Evolutionary conservation across 352 stramenopile genomes (phyloP), one percentile per base, ranked within the genome.

Genomic region (Globisporangium recalcitrans): DNA sequence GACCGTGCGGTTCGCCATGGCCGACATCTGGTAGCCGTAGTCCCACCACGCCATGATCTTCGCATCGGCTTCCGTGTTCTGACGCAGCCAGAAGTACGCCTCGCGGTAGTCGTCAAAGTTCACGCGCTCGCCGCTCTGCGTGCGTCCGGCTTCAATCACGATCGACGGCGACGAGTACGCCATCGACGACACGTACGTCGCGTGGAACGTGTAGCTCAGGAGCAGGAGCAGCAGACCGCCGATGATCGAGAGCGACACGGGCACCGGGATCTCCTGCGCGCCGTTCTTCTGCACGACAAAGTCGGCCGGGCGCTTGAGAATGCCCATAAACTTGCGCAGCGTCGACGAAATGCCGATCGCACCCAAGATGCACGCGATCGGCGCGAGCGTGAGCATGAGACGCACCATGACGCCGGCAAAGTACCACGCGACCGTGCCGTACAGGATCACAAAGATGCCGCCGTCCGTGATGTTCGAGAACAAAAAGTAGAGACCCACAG

Each of bases 41-140:
- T 96, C 88, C 89, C 89, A 96, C 90, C 90, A 97, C 56, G 83
- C 78, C 74, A 97, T 78, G 58, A 97, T 88, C 73, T 92, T 93
- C 40, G 82, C 80, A 62, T 97, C 76, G 36, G 80, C 87, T 29
- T 87, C 73, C 34, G 91, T 97, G 75, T 97, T 97, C 72, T 96
- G 84, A 16, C 86, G 73, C 61, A 95, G 65, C 86, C 86, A 95
- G 64, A 88, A 95, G 73, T 94, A 95, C 11, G 94, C 95, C 73
- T 99, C 96, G 48, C 97, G 91, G 80, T 98, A 99, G 75, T 99
- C 97, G 71, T 99, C 97, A 44, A 97, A 95, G 62, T 97, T 93
- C 34, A 97, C 78, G 47, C 86, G 82, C 65, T 84, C 72, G 27
- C 91, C 91, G 36, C 85, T 74, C 5, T 76, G 71, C 32, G 72